phyloP scores from a whole-genome alignment of 176 grass and related monocot genomes.

The Musa schizocarpa region DNA sequence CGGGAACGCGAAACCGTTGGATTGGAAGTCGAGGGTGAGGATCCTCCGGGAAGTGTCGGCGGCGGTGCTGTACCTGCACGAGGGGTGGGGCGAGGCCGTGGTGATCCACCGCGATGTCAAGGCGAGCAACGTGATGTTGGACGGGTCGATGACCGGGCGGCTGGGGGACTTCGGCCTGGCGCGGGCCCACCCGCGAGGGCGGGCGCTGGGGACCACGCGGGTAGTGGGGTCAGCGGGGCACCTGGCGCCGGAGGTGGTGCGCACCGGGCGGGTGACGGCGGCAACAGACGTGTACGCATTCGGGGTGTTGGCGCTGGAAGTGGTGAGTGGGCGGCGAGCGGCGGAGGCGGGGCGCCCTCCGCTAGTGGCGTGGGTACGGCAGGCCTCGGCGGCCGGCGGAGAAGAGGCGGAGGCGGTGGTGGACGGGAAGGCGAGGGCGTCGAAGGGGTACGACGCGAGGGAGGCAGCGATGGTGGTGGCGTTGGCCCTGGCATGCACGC shows the following conservation, averaged over 20 bases:
- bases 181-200: neutral
- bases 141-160: neutral
- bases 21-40: conserved; percentile 3
- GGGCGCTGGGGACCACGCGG: neutral
- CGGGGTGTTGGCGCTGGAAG: neutral
- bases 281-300: neutral
- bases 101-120: conserved; percentile 3
- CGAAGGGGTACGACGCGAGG: neutral
- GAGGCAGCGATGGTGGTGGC: neutral
- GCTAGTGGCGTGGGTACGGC: conserved; percentile 1
- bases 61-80: conserved; percentile 10
- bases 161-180: conserved; percentile 3
- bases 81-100: conserved; percentile 5
- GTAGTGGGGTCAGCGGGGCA: neutral
- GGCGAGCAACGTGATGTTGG: neutral
- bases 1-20: neutral
- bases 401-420: neutral
- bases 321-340: neutral
- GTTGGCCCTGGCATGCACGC: neutral
- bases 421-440: neutral
- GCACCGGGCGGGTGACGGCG: neutral
- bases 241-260: neutral
- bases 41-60: neutral
- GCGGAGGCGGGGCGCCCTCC: neutral
- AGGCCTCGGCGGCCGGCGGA: neutral